These are phyloP conservation scores for Psidium friedrichsthalianum DNA, from an alignment of 345 rosid genomes.

Conservation along the genomic window DNA sequence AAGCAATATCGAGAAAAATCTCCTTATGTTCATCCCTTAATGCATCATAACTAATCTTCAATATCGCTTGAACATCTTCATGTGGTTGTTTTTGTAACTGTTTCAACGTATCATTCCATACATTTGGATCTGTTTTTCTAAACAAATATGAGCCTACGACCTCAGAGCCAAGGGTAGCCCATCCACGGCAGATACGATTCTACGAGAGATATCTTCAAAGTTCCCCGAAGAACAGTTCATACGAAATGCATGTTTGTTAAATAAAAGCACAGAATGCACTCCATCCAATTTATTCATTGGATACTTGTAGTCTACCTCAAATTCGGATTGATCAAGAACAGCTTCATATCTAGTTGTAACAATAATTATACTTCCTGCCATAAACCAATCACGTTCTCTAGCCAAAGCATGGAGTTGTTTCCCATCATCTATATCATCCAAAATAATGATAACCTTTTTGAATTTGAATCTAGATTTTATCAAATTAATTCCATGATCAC, in stretches of 20 bases:
- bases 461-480: background rate
- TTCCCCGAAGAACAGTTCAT: fast-evolving
- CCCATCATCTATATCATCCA: background rate
- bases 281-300: background rate
- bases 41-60: background rate
- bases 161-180: background rate
- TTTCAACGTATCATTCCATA: too few relatives aligned
- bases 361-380: background rate
- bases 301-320: background rate
- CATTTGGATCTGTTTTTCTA: too few relatives aligned
- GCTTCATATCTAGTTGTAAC: background rate
- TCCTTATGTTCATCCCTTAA: background rate
- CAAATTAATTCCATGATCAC: background rate
- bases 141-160: too few relatives aligned
- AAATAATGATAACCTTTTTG: background rate
- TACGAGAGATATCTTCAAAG: fast-evolving
- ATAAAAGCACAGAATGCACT: background rate
- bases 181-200: background rate
- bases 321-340: background rate
- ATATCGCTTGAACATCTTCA: fast-evolving
- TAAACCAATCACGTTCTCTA: background rate
- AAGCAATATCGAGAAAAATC: background rate
- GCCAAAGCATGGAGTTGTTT: background rate
- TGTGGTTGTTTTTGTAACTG: background rate
- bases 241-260: background rate